These are phyloP conservation scores for Agrocybe chaxingu DNA, from an alignment of 768 basidiomycete species.

Conservation along the genomic window DNA sequence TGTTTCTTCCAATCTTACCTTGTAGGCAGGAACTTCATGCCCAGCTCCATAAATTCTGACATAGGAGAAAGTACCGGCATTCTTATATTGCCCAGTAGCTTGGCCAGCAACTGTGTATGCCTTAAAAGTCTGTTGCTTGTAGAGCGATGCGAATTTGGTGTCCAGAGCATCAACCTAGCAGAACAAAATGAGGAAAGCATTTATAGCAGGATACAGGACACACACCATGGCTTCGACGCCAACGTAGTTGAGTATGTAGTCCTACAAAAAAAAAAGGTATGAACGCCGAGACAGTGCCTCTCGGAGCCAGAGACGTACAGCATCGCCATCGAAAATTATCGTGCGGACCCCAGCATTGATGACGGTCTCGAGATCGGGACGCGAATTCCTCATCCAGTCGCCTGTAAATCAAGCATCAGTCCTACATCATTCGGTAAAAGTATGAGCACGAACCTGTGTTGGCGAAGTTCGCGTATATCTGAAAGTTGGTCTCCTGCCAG, in stretches of 20 bases:
- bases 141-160: slow-evolving; percentile 41
- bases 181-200: background rate
- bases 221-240: slow-evolving; percentile 57
- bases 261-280: slow-evolving; percentile 21
- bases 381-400: slow-evolving; percentile 56
- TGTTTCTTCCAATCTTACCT: slow-evolving; percentile 19
- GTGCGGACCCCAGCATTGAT: slow-evolving; percentile 56
- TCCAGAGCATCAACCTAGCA: slow-evolving; percentile 43
- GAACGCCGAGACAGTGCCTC: background rate
- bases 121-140: slow-evolving; percentile 38
- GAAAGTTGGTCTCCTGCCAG: slow-evolving; percentile 37
- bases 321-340: slow-evolving; percentile 56
- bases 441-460: slow-evolving; percentile 30
- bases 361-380: slow-evolving; percentile 49
- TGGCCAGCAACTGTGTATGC: slow-evolving; percentile 50
- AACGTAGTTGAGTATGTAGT: slow-evolving; percentile 51
- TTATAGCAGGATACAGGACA: background rate
- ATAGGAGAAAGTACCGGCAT: slow-evolving; percentile 56
- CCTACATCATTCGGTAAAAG: background rate
- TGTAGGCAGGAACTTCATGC: slow-evolving; percentile 47
- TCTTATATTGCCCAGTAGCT: slow-evolving; percentile 51
- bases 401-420: slow-evolving; percentile 18
- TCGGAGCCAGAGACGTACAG: slow-evolving; percentile 29
- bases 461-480: slow-evolving; percentile 46
- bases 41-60: slow-evolving; percentile 48